phyloP scores from a whole-genome alignment of 306 rosid species.

The Begonia peltatifolia region DNA sequence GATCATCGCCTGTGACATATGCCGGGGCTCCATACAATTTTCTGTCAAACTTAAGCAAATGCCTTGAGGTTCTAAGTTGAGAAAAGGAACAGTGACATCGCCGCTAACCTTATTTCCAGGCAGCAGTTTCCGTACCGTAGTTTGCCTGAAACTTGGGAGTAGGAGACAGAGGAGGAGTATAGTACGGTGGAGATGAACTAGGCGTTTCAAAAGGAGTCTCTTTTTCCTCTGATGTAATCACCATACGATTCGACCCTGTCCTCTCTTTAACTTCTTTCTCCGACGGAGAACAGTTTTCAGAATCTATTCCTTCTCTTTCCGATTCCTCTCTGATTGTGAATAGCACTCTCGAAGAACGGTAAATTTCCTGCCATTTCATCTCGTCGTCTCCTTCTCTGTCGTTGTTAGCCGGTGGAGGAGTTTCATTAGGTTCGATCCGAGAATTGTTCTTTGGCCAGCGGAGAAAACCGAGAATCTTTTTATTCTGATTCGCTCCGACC shows the following conservation, averaged over 20 bases:
- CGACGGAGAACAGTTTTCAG: conserved; percentile 5
- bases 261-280: conserved; percentile 4
- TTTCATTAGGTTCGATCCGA: conserved; percentile 15
- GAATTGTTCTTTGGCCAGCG: conserved; percentile 18
- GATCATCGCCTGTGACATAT: too few relatives aligned
- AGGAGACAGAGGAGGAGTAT: conserved; percentile 31
- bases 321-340: conserved; percentile 34
- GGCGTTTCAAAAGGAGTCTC: conserved; percentile 33
- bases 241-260: neutral
- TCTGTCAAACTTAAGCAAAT: too few relatives aligned
- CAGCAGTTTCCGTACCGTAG: too few relatives aligned
- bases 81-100: too few relatives aligned
- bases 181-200: conserved; percentile 31
- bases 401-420: neutral
- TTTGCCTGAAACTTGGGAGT: neutral
- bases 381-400: conserved; percentile 14
- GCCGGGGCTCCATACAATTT: too few relatives aligned
- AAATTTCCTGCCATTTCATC: conserved; percentile 21
- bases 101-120: too few relatives aligned
- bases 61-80: too few relatives aligned
- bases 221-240: conserved; percentile 6
- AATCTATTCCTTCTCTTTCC: conserved; percentile 19
- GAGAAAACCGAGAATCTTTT: neutral
- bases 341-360: conserved; percentile 21
- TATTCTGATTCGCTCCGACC: neutral